Conservation (phyloP, 805 yeast species). For the Candida multigemmis region DNA sequence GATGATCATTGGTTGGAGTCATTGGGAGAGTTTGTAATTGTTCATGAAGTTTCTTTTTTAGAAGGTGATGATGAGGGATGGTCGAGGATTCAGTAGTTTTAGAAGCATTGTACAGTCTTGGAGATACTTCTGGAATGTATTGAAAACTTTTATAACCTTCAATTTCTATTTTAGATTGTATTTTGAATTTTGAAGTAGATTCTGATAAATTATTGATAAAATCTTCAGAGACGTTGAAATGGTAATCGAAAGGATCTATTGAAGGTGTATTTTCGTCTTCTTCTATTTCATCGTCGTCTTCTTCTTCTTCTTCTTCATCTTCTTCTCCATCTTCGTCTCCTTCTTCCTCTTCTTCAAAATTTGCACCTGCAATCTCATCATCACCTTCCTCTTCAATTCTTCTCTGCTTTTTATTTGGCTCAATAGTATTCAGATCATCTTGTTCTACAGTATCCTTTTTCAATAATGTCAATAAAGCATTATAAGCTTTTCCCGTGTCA, state of each 20-base stretch:
- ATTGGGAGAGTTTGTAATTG: no score
- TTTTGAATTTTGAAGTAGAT: no score
- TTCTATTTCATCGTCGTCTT: conserved; percentile 17
- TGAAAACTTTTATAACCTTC: conserved; percentile 9
- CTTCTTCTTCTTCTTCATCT: conserved; percentile 14
- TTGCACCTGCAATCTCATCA: conserved; percentile 25
- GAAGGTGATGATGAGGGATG: no score
- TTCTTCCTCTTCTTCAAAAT: conserved; percentile 11
- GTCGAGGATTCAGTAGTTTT: no score
- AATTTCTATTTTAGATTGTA: conserved; percentile 10
- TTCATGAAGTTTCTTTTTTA: no score
- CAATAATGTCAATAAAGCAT: conserved; percentile 57
- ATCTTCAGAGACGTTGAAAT: conserved; percentile 50
- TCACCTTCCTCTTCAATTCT: conserved; percentile 13
- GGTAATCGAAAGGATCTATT: conserved; percentile 67
- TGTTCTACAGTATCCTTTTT: conserved; percentile 28
- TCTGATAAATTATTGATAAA: conserved; percentile 18
- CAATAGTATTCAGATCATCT: conserved; percentile 5
- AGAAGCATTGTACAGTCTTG: no score
- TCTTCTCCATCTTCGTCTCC: conserved; percentile 11
- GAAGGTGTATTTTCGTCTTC: conserved; percentile 27
- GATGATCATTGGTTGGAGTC: no score
- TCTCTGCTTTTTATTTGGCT: conserved; percentile 5
- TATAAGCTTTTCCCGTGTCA: conserved; percentile 43
- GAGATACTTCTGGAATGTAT: no score